These are phyloP conservation scores for Sporothrix luriei DNA, from an alignment of 2,329 filamentous ascomycete genomes.

Conservation along the genomic window DNA sequence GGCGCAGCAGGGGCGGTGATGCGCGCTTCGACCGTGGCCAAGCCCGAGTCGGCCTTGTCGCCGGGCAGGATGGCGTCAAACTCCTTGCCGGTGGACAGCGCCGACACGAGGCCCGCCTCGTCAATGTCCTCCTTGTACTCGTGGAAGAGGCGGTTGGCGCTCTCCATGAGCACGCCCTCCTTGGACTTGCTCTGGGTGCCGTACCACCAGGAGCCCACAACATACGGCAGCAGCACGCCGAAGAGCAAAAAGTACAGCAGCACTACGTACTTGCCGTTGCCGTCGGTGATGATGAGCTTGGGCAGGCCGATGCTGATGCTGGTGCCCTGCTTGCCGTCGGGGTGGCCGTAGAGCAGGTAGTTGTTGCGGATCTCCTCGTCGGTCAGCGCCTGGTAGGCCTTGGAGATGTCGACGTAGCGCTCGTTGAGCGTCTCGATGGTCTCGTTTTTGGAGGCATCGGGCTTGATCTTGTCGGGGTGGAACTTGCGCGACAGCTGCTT, in stretches of 20 bases:
- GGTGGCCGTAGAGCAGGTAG: conserved; percentile 92
- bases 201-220: conserved; percentile 98
- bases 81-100: conserved; percentile 83
- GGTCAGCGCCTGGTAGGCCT: conserved; percentile 96
- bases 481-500: conserved; percentile 80
- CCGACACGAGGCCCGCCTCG: conserved; percentile 75
- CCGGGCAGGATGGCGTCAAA: conserved; percentile 76
- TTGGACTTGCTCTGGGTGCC: conserved; percentile 90
- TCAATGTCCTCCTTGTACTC: conserved; percentile 86
- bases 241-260: conserved; percentile 85
- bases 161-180: conserved; percentile 90
- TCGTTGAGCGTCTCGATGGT: conserved; percentile 83
- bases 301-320: conserved; percentile 97
- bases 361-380: conserved; percentile 98
- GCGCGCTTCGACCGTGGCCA: conserved; percentile 81
- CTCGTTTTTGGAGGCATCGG: conserved; percentile 84
- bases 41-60: conserved; percentile 75
- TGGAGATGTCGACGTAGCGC: conserved; percentile 90
- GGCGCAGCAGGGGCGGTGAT: conserved; percentile 65
- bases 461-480: conserved; percentile 90
- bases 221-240: conserved; percentile 85
- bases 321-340: conserved; percentile 96
- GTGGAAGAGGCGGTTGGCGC: conserved; percentile 90
- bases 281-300: conserved; percentile 87
- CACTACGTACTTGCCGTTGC: conserved; percentile 93